phyloP scores from a whole-genome alignment of 2,329 filamentous ascomycete species.

The Phoma sp. region DNA sequence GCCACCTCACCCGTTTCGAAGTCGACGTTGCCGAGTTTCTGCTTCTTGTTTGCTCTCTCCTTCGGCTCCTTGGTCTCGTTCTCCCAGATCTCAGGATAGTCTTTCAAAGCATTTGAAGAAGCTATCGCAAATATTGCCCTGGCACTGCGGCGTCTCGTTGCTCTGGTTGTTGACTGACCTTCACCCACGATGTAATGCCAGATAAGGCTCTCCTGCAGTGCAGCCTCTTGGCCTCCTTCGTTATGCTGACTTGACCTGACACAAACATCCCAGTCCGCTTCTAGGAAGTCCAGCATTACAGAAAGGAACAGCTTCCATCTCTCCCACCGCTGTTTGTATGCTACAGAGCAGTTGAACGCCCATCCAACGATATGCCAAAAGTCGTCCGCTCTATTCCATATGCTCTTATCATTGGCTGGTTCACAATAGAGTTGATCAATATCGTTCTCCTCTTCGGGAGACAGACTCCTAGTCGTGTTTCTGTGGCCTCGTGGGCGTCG shows the following conservation, averaged over 20 bases:
- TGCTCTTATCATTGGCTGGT: conserved; percentile 65
- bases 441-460: conserved; percentile 45
- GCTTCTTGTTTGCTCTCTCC: conserved; percentile 58
- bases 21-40: conserved; percentile 64
- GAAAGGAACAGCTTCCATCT: conserved; percentile 83
- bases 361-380: conserved; percentile 91
- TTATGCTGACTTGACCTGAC: conserved; percentile 40
- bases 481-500: conserved; percentile 28
- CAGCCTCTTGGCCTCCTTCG: conserved; percentile 19
- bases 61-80: conserved; percentile 64
- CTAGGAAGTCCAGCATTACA: conserved; percentile 78
- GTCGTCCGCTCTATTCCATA: conserved; percentile 80
- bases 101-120: conserved; percentile 55
- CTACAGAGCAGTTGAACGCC: conserved; percentile 87
- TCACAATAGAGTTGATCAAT: conserved; percentile 52
- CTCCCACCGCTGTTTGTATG: conserved; percentile 76
- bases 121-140: conserved; percentile 74
- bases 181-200: conserved; percentile 62
- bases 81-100: conserved; percentile 71
- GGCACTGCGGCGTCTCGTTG: conserved; percentile 61
- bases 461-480: conserved; percentile 30
- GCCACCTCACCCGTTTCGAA: conserved; percentile 63
- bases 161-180: conserved; percentile 39
- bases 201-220: conserved; percentile 64
- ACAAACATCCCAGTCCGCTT: conserved; percentile 71